Evolutionary conservation across 805 yeast species (phyloP).

Genomic region (Ogataea pilisensis): DNA sequence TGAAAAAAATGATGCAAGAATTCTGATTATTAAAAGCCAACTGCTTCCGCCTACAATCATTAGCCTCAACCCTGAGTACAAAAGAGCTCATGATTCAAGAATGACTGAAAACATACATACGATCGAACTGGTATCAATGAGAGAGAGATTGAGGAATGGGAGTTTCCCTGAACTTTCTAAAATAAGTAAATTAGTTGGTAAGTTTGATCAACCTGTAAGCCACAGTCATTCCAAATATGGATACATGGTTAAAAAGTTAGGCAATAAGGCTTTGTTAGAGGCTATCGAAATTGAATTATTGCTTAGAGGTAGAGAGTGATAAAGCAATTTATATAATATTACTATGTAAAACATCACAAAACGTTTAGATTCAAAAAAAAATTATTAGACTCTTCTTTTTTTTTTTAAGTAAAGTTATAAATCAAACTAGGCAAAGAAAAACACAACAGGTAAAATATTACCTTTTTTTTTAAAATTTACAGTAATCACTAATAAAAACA

Average conservation of each 20-base stretch:
- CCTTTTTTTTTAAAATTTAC: background rate
- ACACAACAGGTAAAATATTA: too few relatives aligned
- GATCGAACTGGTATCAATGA: slow-evolving; percentile 18
- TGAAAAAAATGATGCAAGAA: too few relatives aligned
- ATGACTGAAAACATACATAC: slow-evolving; percentile 10
- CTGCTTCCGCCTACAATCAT: slow-evolving; percentile 4
- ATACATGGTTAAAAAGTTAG: slow-evolving; percentile 9
- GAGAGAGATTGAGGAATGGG: slow-evolving; percentile 10
- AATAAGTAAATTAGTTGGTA: slow-evolving; percentile 14
- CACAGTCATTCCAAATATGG: slow-evolving; percentile 4
- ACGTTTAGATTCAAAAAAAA: background rate
- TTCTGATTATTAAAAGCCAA: background rate
- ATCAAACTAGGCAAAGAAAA: too few relatives aligned
- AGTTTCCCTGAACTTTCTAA: slow-evolving; percentile 17
- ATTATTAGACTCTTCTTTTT: background rate
- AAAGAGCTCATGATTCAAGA: slow-evolving; percentile 12
- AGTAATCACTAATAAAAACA: background rate
- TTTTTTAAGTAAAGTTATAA: too few relatives aligned
- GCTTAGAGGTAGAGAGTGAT: slow-evolving; percentile 8
- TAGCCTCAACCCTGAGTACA: slow-evolving; percentile 10
- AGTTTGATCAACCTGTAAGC: slow-evolving; percentile 16
- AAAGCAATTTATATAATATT: too few relatives aligned
- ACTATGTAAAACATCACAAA: too few relatives aligned
- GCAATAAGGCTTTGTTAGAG: slow-evolving; percentile 12
- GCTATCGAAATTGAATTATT: slow-evolving; percentile 14